Conservation (phyloP, 305 asterid species). For the Salvia sclarea region DNA sequence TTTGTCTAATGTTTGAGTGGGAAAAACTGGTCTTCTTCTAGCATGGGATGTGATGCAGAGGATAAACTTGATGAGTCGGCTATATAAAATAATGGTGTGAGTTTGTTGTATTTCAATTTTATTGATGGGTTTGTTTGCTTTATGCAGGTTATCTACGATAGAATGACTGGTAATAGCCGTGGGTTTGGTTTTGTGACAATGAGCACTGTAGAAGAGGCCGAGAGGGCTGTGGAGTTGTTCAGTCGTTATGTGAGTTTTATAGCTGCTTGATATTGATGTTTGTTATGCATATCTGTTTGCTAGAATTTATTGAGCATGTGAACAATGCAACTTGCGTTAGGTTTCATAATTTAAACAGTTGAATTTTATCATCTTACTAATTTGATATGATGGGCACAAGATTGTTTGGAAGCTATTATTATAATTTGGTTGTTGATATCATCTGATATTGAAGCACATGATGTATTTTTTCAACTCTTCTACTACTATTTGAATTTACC, state of each 20-base stretch:
- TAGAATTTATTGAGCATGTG: neutral
- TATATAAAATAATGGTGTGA: neutral
- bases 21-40: neutral
- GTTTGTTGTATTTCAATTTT: constrained; percentile 5
- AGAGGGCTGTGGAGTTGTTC: constrained; percentile 74
- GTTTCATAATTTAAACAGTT: neutral
- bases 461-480: neutral
- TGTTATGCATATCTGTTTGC: neutral
- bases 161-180: constrained; percentile 76
- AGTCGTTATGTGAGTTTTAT: constrained; percentile 67
- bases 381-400: neutral
- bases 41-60: neutral
- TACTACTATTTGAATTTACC: neutral
- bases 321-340: too few relatives aligned
- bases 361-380: neutral
- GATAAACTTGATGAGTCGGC: neutral
- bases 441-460: neutral
- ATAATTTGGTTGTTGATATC: neutral
- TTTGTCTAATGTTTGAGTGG: neutral
- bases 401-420: neutral
- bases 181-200: constrained; percentile 96
- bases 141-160: constrained; percentile 71
- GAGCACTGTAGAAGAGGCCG: constrained; percentile 87
- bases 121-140: constrained; percentile 10
- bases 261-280: constrained; percentile 4